These are phyloP conservation scores for Begonia loranthoides DNA, from an alignment of 306 rosid species.

Conservation along the genomic window DNA sequence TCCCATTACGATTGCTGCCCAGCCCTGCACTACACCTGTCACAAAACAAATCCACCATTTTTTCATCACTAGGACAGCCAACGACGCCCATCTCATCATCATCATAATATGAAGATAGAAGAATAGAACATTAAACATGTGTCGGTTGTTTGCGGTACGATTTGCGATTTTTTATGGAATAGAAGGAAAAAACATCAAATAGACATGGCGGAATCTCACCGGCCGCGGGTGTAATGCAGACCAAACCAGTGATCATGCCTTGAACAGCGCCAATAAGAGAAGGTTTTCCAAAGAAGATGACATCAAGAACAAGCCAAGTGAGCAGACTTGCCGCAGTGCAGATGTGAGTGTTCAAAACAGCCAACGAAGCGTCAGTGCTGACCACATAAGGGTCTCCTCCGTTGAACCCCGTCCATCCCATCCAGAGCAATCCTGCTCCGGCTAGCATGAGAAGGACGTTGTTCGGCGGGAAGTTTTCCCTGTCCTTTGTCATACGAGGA, in stretches of 20 bases:
- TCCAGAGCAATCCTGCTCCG: slow-evolving; percentile 36
- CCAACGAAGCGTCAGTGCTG: slow-evolving; percentile 32
- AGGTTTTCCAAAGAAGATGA: slow-evolving; percentile 28
- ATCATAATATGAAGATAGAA: too few species aligned
- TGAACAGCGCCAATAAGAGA: slow-evolving; percentile 36
- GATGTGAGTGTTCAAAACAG: slow-evolving; percentile 28
- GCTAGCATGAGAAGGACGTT: slow-evolving; percentile 33
- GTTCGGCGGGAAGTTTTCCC: slow-evolving; percentile 38
- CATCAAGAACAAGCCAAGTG: slow-evolving; percentile 34
- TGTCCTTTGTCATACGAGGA: slow-evolving; percentile 24
- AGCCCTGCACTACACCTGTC: slow-evolving; percentile 32
- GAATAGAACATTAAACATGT: not conserved
- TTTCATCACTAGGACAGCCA: not conserved
- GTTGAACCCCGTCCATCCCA: slow-evolving; percentile 43
- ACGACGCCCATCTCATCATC: not conserved
- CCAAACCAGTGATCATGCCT: slow-evolving; percentile 42
- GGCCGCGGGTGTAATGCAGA: slow-evolving; percentile 41
- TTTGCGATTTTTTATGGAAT: not conserved
- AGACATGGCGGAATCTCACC: slow-evolving; percentile 8
- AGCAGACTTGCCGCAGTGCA: slow-evolving; percentile 36
- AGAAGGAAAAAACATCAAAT: not conserved
- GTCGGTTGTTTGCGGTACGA: not conserved
- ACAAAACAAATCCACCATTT: not conserved
- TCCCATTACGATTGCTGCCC: slow-evolving; percentile 38
- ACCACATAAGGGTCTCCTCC: slow-evolving; percentile 35